These are phyloP conservation scores for Erigeron philadelphicus DNA, from an alignment of 140 eudicot species.

Conservation along the genomic window DNA sequence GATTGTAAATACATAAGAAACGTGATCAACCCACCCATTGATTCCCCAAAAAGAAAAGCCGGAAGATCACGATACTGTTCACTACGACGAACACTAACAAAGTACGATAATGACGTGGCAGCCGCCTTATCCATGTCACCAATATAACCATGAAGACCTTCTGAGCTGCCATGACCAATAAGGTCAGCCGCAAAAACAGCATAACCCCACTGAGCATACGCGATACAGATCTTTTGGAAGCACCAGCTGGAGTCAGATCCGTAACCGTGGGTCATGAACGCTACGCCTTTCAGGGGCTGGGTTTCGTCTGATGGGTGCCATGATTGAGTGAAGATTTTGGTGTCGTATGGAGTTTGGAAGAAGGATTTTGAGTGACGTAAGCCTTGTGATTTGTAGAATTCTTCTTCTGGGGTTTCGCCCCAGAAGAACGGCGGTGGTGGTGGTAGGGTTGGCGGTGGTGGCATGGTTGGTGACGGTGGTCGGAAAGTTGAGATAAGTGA, in stretches of 20 bases:
- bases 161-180: slow-evolving; percentile 83
- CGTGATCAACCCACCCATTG: slow-evolving; percentile 65
- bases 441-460: slow-evolving; percentile 32
- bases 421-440: slow-evolving; percentile 62
- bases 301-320: slow-evolving; percentile 41
- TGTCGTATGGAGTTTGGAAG: slow-evolving; percentile 50
- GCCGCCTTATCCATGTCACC: slow-evolving; percentile 63
- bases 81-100: slow-evolving; percentile 43
- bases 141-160: slow-evolving; percentile 58
- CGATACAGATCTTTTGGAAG: slow-evolving; percentile 68
- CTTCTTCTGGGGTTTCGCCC: slow-evolving; percentile 72
- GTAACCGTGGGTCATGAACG: slow-evolving; percentile 75
- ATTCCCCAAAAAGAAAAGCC: slow-evolving; percentile 66
- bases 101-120: slow-evolving; percentile 47
- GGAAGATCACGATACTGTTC: slow-evolving; percentile 46
- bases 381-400: slow-evolving; percentile 58
- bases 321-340: slow-evolving; percentile 66
- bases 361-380: slow-evolving; percentile 51
- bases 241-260: slow-evolving; percentile 71
- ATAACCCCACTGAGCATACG: slow-evolving; percentile 69
- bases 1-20: slow-evolving; percentile 19
- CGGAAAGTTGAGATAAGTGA: not conserved
- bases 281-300: slow-evolving; percentile 45
- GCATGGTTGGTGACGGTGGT: slow-evolving; percentile 31
- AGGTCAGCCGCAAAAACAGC: slow-evolving; percentile 77